Percentiles rank a stretch among this genome's conserved stretches.
Conservation (phyloP, 805 yeast genomes). For the Metschnikowia drakensbergensis region DNA sequence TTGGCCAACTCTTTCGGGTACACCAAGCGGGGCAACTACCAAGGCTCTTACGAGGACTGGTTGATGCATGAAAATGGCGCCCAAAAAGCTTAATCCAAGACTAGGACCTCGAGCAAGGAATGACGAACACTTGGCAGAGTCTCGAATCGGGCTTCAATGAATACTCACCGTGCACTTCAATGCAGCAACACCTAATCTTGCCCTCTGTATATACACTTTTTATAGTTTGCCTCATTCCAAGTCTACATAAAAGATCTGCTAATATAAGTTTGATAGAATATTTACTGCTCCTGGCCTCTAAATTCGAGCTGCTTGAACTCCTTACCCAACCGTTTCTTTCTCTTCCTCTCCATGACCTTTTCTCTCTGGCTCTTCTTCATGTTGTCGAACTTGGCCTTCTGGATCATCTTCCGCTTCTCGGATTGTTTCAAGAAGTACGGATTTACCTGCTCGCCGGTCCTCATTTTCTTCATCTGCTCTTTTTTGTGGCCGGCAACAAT, state of each 20-base stretch:
- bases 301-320: conserved; percentile 59
- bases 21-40: conserved; percentile 74
- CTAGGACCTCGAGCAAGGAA: not conserved
- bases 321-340: conserved; percentile 79
- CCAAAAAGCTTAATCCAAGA: conserved; percentile 3
- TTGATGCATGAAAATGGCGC: conserved; percentile 32
- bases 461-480: conserved; percentile 44
- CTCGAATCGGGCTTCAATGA: conserved; percentile 1
- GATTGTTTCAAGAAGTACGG: conserved; percentile 61
- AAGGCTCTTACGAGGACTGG: conserved; percentile 91
- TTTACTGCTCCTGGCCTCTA: conserved; percentile 11
- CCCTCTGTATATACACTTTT: conserved; percentile 6
- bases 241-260: not conserved
- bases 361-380: conserved; percentile 72
- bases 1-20: conserved; percentile 90
- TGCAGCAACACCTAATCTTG: conserved; percentile 1
- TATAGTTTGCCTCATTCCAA: conserved; percentile 3
- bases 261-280: conserved; percentile 2
- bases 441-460: conserved; percentile 46
- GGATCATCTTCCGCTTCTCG: conserved; percentile 69
- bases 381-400: conserved; percentile 70
- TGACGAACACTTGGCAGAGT: conserved; percentile 1
- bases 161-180: not conserved
- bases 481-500: conserved; percentile 59
- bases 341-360: conserved; percentile 81